Evolutionary conservation across 345 rosid species (phyloP).

Genomic region (Bruguiera gymnorhiza): DNA sequence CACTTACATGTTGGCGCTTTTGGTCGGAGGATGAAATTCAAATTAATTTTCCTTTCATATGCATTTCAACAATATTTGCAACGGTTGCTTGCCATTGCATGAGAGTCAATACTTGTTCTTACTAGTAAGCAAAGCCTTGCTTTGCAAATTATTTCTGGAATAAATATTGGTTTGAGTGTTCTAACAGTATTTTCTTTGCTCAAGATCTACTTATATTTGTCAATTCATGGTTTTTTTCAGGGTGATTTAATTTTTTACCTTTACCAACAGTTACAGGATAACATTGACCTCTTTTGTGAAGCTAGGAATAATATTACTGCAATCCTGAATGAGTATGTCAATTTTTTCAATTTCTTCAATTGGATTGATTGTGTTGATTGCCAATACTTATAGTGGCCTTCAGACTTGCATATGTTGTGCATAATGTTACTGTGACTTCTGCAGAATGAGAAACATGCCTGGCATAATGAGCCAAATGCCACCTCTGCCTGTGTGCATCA

Average conservation of each 20-base stretch:
- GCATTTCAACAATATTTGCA: no score
- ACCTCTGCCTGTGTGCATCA: constrained; percentile 61
- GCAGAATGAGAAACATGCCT: constrained; percentile 76
- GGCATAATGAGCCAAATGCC: constrained; percentile 95
- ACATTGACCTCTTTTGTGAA: constrained; percentile 59
- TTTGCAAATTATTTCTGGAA: no score
- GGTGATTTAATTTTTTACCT: constrained; percentile 12
- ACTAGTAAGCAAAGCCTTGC: no score
- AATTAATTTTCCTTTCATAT: no score
- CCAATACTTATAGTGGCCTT: not conserved
- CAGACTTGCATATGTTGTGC: constrained; percentile 3
- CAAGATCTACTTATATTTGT: not conserved
- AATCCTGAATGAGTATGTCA: constrained; percentile 71
- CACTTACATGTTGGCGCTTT: no score
- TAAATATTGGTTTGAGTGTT: no score
- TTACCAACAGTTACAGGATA: constrained; percentile 72
- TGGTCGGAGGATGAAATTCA: no score
- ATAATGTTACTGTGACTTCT: constrained; percentile 19
- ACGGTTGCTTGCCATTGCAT: no score
- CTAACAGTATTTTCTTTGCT: not conserved
- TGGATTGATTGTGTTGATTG: constrained; percentile 6
- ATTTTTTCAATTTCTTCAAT: constrained; percentile 17
- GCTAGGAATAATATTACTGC: constrained; percentile 67
- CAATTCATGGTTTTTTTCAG: not conserved
- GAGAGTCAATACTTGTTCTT: no score